Percentiles rank a stretch among this genome's conserved stretches.
phyloP scores from a whole-genome alignment of 2,329 filamentous ascomycete genomes.

The Xylariomycetidae sp. region DNA sequence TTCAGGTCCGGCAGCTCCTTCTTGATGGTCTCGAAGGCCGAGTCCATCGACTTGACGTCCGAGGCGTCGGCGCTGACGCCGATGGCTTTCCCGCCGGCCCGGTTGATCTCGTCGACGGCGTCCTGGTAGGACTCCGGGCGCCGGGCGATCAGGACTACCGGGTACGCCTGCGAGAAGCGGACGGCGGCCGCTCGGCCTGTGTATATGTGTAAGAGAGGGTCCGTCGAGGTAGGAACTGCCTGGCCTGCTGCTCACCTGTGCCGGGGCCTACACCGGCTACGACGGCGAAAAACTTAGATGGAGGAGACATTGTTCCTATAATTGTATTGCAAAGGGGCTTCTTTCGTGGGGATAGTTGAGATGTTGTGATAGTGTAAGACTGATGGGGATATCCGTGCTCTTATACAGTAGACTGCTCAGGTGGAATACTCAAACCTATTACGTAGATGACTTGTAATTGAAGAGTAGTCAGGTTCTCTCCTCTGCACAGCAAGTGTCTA shows the following conservation, averaged over 20 bases:
- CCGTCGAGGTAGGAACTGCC: background rate
- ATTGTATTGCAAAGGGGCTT: slow-evolving; percentile 9
- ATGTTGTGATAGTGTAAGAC: too few species aligned
- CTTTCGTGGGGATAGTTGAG: background rate
- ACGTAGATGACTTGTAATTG: too few species aligned
- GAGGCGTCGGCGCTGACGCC: slow-evolving; percentile 65
- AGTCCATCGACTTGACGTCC: slow-evolving; percentile 33
- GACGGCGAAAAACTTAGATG: slow-evolving; percentile 57
- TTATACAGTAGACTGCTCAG: background rate
- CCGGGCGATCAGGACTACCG: slow-evolving; percentile 71
- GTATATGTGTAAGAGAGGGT: background rate
- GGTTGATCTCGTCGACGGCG: slow-evolving; percentile 66
- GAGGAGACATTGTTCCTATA: too few species aligned
- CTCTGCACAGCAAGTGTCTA: too few species aligned
- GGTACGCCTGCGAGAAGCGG: slow-evolving; percentile 60
- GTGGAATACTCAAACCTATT: too few species aligned
- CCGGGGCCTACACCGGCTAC: slow-evolving; percentile 70
- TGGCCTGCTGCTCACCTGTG: slow-evolving; percentile 43
- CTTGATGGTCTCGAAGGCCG: slow-evolving; percentile 59
- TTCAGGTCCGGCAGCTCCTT: slow-evolving; percentile 51
- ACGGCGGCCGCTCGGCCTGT: slow-evolving; percentile 46
- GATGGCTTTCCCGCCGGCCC: slow-evolving; percentile 62
- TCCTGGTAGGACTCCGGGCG: slow-evolving; percentile 59
- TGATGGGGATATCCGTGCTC: too few species aligned
- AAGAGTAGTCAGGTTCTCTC: too few species aligned